These are phyloP conservation scores for Penicillium rolfsii DNA, from an alignment of 2,329 filamentous ascomycete genomes.

Conservation along the genomic window DNA sequence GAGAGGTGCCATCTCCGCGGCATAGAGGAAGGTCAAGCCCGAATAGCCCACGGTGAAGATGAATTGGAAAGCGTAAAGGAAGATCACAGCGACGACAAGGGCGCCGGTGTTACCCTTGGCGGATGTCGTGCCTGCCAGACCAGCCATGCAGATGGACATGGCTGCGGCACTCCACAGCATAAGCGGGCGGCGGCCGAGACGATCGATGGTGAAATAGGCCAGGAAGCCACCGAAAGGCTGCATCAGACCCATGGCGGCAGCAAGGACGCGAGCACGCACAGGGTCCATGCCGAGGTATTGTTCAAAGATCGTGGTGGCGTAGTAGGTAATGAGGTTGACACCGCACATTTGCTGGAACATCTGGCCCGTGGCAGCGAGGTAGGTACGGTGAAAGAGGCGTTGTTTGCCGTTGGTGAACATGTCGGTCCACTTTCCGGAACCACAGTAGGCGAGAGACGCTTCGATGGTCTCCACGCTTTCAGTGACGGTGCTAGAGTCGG, in stretches of 20 bases:
- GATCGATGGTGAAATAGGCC: conserved; percentile 54
- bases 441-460: conserved; percentile 45
- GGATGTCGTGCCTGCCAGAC: conserved; percentile 57
- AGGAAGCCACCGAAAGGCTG: conserved; percentile 46
- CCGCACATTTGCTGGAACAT: conserved; percentile 45
- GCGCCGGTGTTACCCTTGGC: conserved; percentile 47
- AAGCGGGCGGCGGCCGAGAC: conserved; percentile 42
- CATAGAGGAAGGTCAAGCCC: conserved; percentile 64
- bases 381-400: conserved; percentile 40
- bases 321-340: conserved; percentile 43
- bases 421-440: conserved; percentile 40
- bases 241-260: conserved; percentile 36
- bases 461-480: conserved; percentile 46
- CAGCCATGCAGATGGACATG: conserved; percentile 36
- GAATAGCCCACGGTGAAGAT: conserved; percentile 64
- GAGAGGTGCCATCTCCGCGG: conserved; percentile 59
- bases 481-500: conserved; percentile 43
- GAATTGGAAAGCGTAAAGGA: conserved; percentile 64
- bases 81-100: conserved; percentile 58
- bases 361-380: conserved; percentile 39
- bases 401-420: conserved; percentile 44
- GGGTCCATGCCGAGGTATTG: conserved; percentile 35
- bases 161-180: conserved; percentile 40
- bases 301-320: conserved; percentile 44
- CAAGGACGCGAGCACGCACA: conserved; percentile 32